A percentile compares a stretch with the other conserved stretches of the same genome.
Evolutionary conservation across 2,329 filamentous ascomycete genomes (phyloP).

Genomic region (Calonectria pauciramosa): DNA sequence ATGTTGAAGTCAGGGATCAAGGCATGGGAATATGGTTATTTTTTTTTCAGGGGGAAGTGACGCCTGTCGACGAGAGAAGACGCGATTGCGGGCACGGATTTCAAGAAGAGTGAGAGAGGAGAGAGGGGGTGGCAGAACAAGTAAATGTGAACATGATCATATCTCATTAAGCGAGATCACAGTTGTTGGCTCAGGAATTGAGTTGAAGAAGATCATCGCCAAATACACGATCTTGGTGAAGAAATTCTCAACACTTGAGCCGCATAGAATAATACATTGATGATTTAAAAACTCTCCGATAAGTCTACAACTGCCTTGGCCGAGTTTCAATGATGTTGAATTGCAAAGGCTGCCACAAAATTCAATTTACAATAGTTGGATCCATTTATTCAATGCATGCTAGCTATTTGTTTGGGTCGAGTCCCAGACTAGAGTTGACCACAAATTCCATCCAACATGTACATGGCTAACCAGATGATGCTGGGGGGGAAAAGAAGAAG

Average conservation of each 20-base stretch:
- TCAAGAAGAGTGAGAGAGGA: background rate
- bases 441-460: background rate
- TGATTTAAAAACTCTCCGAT: background rate
- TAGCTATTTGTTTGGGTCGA: background rate
- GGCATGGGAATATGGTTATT: background rate
- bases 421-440: background rate
- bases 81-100: background rate
- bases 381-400: too few species aligned
- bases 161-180: background rate
- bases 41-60: background rate
- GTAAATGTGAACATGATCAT: constrained; percentile 31
- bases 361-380: background rate
- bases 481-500: background rate
- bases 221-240: background rate
- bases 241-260: background rate
- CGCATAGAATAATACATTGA: background rate
- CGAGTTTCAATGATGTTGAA: background rate
- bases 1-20: background rate
- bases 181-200: background rate
- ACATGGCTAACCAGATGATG: background rate
- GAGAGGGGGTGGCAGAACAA: background rate
- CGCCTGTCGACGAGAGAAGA: background rate
- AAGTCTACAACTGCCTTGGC: background rate
- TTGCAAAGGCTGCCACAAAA: background rate
- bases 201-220: background rate